Base-by-base conservation (phyloP, 176 grass and related monocot species). In the Triticum monococcum region DNA sequence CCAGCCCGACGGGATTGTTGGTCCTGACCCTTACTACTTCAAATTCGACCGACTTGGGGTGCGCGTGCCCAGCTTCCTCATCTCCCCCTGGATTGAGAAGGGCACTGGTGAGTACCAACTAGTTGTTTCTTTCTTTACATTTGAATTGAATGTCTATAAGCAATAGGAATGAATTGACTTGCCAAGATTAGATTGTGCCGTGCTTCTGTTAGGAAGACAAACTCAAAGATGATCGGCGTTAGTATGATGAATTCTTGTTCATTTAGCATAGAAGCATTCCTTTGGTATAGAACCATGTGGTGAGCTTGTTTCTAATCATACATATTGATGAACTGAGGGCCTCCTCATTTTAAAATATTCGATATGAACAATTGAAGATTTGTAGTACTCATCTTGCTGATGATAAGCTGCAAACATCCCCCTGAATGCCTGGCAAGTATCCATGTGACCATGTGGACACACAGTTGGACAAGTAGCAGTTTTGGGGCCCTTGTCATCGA, bases 1-100 rank as follows among this genome's bases (percentile, higher is more conserved):
- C 11, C 94, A 96, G 48, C 96, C 96, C 0, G 93, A 98, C 54
- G 96, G 96, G 46, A 98, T 98, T 68, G 85, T 96, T 48, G 96
- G 96, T 9, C 96, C 93, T 28, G 96, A 96, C 17, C 91, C 96
- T 3, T 98, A 91, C 84, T 98, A 94, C 87, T 98, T 98, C 90
- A 98, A 96, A 60, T 98, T 98, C 2, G 93, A 98, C 18, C 88
- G 96, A 20, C 89, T 98, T 33, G 93, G 96, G 20, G 93, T 98
- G 35, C 86, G 93, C 0, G 96, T 98, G 18, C 93, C 96, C 3
- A 68, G 86, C 41, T 91, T 98, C 64, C 84, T 98, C 17, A 84
- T 98, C 88, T 98, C 96, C 1, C 93, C 92, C 0, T 98, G 96
- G 96, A 89, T 96, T 2, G 92, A 98, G 46, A 95, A 91, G 84